Percentiles rank a stretch among this genome's conserved stretches.
Conservation (phyloP, 257 asterid genomes). For the Przewalskia tangutica region DNA sequence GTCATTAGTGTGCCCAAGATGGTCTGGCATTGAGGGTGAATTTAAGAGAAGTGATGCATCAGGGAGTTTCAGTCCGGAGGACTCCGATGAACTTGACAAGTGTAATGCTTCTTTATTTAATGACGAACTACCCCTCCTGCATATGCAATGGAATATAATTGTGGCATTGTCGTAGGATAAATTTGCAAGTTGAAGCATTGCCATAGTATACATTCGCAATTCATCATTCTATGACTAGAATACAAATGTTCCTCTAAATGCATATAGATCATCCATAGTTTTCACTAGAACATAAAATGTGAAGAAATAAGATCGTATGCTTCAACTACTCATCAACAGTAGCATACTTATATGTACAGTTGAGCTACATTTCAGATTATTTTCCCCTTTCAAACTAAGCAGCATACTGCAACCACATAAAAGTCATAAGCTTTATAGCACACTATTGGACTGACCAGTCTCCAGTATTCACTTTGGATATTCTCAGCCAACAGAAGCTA, state of each 20-base stretch:
- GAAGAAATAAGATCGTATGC: background rate
- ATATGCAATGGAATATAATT: background rate
- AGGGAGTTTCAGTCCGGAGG: constrained; percentile 52
- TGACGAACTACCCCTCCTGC: constrained; percentile 22
- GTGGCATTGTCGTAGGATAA: background rate
- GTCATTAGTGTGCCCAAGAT: constrained; percentile 25
- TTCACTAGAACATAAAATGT: background rate
- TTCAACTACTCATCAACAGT: background rate
- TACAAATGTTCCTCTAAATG: background rate
- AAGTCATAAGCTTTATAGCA: background rate
- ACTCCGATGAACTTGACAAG: constrained; percentile 17
- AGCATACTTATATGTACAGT: background rate
- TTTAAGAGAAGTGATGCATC: constrained; percentile 67
- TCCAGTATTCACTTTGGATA: background rate
- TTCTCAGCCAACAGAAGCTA: background rate
- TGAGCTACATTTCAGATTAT: background rate
- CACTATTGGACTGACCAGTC: background rate
- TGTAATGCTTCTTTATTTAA: constrained; percentile 20
- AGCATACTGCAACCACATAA: background rate
- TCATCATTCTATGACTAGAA: background rate
- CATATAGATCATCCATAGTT: background rate
- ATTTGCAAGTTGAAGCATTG: background rate
- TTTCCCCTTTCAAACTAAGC: background rate
- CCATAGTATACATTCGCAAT: background rate
- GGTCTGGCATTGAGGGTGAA: constrained; percentile 46